A percentile compares a stretch with the other conserved stretches of the same genome.
These are phyloP conservation scores for Paulownia fortunei DNA, from an alignment of 257 asterid genomes.

Conservation along the genomic window DNA sequence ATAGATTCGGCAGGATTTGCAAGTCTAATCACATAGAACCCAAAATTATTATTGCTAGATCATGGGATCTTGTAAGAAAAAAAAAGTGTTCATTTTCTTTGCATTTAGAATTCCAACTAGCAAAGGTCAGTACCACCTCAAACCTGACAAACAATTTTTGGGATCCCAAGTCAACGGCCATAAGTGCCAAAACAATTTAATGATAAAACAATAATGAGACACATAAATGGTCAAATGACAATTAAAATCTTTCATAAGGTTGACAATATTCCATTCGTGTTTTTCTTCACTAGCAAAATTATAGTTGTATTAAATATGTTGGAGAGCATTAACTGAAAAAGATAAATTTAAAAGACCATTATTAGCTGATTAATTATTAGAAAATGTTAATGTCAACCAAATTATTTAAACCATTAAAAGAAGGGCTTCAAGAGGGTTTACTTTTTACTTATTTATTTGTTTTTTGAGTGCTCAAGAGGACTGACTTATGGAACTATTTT, in stretches of 20 bases:
- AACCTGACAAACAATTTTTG: slow-evolving; percentile 18
- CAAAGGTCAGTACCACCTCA: slow-evolving; percentile 27
- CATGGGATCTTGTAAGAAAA: slow-evolving; percentile 31
- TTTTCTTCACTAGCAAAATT: not conserved
- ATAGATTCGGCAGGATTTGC: slow-evolving; percentile 39
- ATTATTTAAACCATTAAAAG: not conserved
- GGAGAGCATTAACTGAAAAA: not conserved
- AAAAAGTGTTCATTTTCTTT: slow-evolving; percentile 12
- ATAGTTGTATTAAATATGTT: no score
- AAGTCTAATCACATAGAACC: slow-evolving; percentile 32
- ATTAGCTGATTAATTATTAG: not conserved
- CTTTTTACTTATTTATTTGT: no score
- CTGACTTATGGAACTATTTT: no score
- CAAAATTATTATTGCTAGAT: slow-evolving; percentile 30
- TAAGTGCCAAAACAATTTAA: slow-evolving; percentile 13
- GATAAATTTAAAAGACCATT: not conserved
- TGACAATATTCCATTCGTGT: not conserved
- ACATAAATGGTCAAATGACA: not conserved
- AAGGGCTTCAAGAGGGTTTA: not conserved
- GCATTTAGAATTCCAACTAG: not conserved
- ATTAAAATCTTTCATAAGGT: not conserved
- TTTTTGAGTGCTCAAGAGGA: no score
- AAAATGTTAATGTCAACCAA: not conserved
- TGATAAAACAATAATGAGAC: not conserved
- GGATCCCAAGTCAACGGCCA: not conserved